A percentile compares a stretch with the other conserved stretches of the same genome.
Evolutionary conservation across 1,139 yeast genomes (phyloP).

Genomic region (Waltiozyma sp.): DNA sequence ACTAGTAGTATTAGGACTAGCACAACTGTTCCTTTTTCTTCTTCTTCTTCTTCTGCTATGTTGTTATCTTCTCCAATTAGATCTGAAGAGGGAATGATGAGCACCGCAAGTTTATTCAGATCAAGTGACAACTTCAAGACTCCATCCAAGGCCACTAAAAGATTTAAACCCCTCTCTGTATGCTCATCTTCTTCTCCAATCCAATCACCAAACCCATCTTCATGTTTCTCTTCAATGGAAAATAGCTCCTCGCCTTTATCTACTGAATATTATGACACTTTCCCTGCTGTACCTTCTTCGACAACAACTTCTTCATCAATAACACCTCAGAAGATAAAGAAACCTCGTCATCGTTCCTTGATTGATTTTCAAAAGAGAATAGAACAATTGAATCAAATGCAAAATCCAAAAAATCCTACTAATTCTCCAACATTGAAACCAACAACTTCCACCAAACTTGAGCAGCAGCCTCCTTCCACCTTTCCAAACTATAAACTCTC

Average conservation of each 20-base stretch:
- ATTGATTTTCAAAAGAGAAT: background rate
- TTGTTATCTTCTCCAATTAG: constrained; percentile 18
- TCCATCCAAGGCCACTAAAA: background rate
- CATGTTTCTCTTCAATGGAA: constrained; percentile 18
- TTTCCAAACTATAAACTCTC: background rate
- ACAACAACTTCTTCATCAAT: background rate
- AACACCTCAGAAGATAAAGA: background rate
- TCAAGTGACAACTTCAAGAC: background rate
- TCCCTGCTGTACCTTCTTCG: constrained; percentile 16
- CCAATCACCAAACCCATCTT: constrained; percentile 14
- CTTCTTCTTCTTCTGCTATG: constrained; percentile 16
- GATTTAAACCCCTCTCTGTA: no score
- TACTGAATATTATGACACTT: constrained; percentile 19
- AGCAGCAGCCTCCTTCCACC: background rate
- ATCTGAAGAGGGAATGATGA: constrained; percentile 7
- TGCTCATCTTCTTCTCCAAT: constrained; percentile 17
- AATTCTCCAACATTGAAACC: constrained; percentile 11
- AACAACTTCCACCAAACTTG: background rate
- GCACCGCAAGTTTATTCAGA: constrained; percentile 7
- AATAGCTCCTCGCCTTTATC: constrained; percentile 18
- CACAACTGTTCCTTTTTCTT: no score
- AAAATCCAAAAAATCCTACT: constrained; percentile 13
- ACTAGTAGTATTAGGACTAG: no score
- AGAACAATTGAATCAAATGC: constrained; percentile 1
- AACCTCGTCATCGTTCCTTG: background rate